Conservation (phyloP, 1,139 yeast species). For the Kazachstania sp. region DNA sequence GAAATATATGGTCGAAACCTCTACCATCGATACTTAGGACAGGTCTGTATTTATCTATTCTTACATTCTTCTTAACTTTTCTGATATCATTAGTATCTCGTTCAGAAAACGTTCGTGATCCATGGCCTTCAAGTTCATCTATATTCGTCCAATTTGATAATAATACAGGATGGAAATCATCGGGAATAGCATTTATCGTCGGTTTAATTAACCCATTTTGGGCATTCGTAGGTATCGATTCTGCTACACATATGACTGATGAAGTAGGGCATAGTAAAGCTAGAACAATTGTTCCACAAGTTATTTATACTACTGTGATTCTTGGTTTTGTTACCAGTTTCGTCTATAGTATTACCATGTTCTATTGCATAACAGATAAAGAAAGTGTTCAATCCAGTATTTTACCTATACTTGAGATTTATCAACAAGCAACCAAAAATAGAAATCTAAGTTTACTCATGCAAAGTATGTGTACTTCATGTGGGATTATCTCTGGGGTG, state of each 20-base stretch:
- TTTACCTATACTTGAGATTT: slow-evolving; percentile 54
- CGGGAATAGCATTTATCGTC: slow-evolving; percentile 50
- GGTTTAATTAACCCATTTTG: slow-evolving; percentile 57
- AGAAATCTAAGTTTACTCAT: slow-evolving; percentile 44
- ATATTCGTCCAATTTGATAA: slow-evolving; percentile 45
- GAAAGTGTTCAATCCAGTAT: slow-evolving; percentile 36
- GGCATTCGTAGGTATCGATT: slow-evolving; percentile 52
- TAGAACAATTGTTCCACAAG: slow-evolving; percentile 45
- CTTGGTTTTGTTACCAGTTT: slow-evolving; percentile 44
- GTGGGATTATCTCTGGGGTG: slow-evolving; percentile 41
- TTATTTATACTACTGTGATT: slow-evolving; percentile 48
- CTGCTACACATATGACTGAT: slow-evolving; percentile 56
- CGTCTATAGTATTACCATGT: slow-evolving; percentile 35
- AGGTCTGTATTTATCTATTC: slow-evolving; percentile 43
- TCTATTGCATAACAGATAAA: slow-evolving; percentile 48
- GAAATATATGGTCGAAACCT: slow-evolving; percentile 33
- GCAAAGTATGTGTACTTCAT: slow-evolving; percentile 36
- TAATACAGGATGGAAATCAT: slow-evolving; percentile 47
- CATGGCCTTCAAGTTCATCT: slow-evolving; percentile 39
- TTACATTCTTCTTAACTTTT: slow-evolving; percentile 42
- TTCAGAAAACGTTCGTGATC: slow-evolving; percentile 32
- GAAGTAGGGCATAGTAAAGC: slow-evolving; percentile 40
- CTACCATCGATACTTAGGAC: slow-evolving; percentile 35
- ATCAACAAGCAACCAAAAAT: slow-evolving; percentile 46
- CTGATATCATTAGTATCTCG: slow-evolving; percentile 42